These are phyloP conservation scores for Fusarium guadeloupense DNA, from an alignment of 2,329 filamentous ascomycete species.

Conservation along the genomic window DNA sequence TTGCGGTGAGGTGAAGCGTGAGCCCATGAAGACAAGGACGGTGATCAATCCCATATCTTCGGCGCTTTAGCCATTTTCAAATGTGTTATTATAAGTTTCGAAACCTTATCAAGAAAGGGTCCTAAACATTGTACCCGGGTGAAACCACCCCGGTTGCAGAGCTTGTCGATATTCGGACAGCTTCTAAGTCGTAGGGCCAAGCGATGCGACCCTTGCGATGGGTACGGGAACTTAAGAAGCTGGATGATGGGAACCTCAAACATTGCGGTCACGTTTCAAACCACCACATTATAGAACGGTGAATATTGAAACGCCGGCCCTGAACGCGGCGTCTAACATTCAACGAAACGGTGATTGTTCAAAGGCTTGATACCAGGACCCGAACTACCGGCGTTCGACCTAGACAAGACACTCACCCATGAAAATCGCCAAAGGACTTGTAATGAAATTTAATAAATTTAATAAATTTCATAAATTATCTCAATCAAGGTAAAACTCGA, in stretches of 20 bases:
- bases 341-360: slow-evolving; percentile 6
- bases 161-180: slow-evolving; percentile 22
- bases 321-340: slow-evolving; percentile 3
- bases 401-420: not conserved
- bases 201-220: slow-evolving; percentile 30
- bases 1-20: slow-evolving; percentile 4
- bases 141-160: slow-evolving; percentile 30
- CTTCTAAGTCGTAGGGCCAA: slow-evolving; percentile 29
- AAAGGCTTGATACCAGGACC: not conserved
- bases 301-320: slow-evolving; percentile 31
- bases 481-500: slow-evolving; percentile 21
- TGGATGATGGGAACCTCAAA: slow-evolving; percentile 30
- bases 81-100: slow-evolving; percentile 19
- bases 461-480: not conserved
- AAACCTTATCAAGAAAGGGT: slow-evolving; percentile 18
- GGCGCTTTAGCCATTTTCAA: slow-evolving; percentile 23
- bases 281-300: slow-evolving; percentile 25
- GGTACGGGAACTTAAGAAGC: slow-evolving; percentile 13
- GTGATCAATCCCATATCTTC: not conserved
- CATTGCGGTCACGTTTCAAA: slow-evolving; percentile 29
- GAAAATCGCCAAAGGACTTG: not conserved
- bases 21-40: not conserved
- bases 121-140: slow-evolving; percentile 5
- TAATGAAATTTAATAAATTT: not conserved
- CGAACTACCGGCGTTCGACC: not conserved